Evolutionary conservation across 2,329 filamentous ascomycete species (phyloP), one percentile per base, ranked within the genome.

Genomic region (Phaeoacremonium minimum): DNA sequence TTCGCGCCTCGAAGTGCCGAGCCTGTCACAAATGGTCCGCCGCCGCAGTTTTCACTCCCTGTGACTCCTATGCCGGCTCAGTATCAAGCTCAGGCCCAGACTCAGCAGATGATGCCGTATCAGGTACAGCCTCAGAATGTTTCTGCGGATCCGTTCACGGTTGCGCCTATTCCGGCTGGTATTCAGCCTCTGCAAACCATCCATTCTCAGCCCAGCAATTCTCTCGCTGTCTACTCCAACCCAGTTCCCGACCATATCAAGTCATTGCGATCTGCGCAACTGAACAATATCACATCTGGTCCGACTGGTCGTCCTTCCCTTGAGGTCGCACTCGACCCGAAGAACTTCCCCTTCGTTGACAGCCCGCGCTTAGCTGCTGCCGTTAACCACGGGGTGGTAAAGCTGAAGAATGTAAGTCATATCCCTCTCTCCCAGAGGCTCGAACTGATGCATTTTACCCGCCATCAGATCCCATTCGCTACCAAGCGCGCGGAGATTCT

Each of bases 401-500:
- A 67, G 41, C 57, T 78, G 19, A 61, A 52, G 35, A 77, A 77
- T 28, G 73, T 74, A 47, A 60, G 72, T 61, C 4, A 9, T 8
- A 17, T 9, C 32, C 7, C 4, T 18, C 11, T n/a, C 20, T 17
- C 28, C 11, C 8, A 18, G 6, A 6, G 18, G 18, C 15, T 12
- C 18, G 5, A 12, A 26, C 3, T 15, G 30, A 33, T 11, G 33
- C 30, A 26, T n/a, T 14, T 13, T 12, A 14, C n/a, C 15, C 4
- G 18, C 1, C 3, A 26, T 2, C 37, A 80, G 76, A 78, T 79
- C 38, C 77, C 76, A 0, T 80, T 77, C 44, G 57, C 60, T 13
- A 69, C 72, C 32, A 71, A 61, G 16, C 67, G 72, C 4, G 52
- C 69, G 12, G 76, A 81, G 49, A 58, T 82, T 14, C 62, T 77